A percentile compares a stretch with the other conserved stretches of the same genome.
Conservation (phyloP, 2,329 filamentous ascomycete species). For the Paecilomyces variotii region DNA sequence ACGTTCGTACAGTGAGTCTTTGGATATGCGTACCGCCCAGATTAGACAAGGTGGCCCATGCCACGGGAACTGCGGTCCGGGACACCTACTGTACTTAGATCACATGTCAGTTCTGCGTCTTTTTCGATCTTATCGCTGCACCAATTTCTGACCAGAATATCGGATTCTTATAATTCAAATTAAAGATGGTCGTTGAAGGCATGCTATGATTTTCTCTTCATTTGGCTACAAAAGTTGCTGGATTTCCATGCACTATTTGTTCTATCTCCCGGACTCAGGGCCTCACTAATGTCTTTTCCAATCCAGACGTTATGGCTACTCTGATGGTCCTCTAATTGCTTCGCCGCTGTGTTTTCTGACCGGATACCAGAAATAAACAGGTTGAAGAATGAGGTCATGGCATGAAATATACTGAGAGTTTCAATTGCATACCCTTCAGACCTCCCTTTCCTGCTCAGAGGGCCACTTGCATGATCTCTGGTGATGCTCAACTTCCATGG, state of each 20-base stretch:
- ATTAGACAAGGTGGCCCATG: not conserved
- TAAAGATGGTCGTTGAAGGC: too few species aligned
- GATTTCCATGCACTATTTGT: too few species aligned
- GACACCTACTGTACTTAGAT: not conserved
- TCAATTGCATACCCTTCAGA: not conserved
- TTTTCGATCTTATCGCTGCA: not conserved
- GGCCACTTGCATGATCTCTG: not conserved
- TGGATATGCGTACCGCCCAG: not conserved
- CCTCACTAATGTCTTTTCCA: too few species aligned
- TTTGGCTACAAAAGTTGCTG: too few species aligned
- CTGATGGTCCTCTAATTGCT: not conserved
- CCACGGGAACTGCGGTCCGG: not conserved
- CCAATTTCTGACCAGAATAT: not conserved
- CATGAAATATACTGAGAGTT: not conserved
- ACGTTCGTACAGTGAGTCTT: not conserved
- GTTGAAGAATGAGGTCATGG: not conserved
- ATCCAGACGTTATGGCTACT: not conserved
- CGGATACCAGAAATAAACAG: not conserved
- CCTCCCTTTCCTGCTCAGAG: not conserved
- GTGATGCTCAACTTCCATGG: not conserved
- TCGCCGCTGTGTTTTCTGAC: not conserved
- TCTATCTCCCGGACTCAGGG: too few species aligned
- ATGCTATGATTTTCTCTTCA: too few species aligned
- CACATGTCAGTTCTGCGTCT: not conserved
- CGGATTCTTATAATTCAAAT: too few species aligned